Percentiles rank a stretch among this genome's conserved stretches.
Evolutionary conservation across 345 rosid genomes (phyloP).

Genomic region (Sonneratia alba): DNA sequence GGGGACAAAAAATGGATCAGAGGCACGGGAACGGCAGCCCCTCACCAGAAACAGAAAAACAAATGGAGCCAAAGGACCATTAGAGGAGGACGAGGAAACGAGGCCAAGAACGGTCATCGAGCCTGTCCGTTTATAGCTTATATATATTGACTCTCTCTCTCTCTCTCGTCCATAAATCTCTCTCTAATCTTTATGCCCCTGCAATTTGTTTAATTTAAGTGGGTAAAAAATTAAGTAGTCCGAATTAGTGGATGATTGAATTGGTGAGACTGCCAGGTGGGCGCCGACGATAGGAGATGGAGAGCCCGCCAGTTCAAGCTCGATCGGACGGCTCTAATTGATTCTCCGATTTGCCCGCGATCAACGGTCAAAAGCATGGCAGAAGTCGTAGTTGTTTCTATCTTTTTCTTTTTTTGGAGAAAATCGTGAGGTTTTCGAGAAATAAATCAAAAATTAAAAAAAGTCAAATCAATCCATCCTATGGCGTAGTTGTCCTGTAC

Average conservation of each 20-base stretch:
- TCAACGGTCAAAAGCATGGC: neutral
- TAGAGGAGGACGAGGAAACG: constrained; percentile 18
- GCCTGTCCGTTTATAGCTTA: constrained; percentile 30
- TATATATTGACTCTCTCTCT: constrained; percentile 9
- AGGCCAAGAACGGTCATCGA: constrained; percentile 40
- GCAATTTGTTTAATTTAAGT: neutral
- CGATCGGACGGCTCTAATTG: constrained; percentile 2
- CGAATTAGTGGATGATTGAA: too few species aligned
- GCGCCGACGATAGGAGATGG: neutral
- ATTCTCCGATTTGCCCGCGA: constrained; percentile 1
- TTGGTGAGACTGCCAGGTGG: neutral
- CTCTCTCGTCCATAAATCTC: constrained; percentile 3
- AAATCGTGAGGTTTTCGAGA: neutral
- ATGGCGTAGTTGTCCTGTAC: too few species aligned
- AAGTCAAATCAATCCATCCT: neutral
- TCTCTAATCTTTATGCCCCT: neutral
- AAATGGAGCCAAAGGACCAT: constrained; percentile 14
- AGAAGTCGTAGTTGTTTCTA: neutral
- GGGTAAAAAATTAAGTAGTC: too few species aligned
- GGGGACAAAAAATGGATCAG: neutral
- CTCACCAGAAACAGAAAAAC: constrained; percentile 12
- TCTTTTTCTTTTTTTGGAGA: too few species aligned
- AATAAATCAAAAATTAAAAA: too few species aligned
- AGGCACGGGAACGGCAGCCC: neutral
- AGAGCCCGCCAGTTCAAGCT: neutral